Evolutionary conservation across 495 filamentous ascomycete species (phyloP), one percentile per base, ranked within the genome.

Genomic region (Trichoderma gamsii): DNA sequence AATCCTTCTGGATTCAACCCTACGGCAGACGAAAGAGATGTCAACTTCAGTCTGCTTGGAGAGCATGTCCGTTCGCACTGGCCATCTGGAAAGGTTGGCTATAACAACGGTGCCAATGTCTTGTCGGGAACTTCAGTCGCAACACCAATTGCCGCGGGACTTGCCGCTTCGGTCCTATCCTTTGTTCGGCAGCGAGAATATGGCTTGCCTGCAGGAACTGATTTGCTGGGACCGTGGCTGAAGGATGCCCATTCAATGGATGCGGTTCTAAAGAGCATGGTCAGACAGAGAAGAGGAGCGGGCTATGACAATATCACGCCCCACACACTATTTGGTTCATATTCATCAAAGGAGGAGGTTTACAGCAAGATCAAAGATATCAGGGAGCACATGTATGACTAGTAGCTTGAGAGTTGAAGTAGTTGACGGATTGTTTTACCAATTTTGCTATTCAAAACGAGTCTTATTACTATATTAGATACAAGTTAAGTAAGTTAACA

Each of bases 41-140:
- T 74, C 70, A 76, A 76, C 66, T 76, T 78, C 66, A 75, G 73
- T 71, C 69, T 75, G 52, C 73, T 76, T 68, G 76, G 76, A 67
- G 75, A 76, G 64, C 35, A 74, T 70, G 75, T 78, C 72, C 65
- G 59, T 68, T 75, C 75, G 65, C 69, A 72, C 67, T 76, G 74
- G 74, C 72, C 71, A 16, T 68, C 46, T 49, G 71, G 73, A 15
- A 75, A 52, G 52, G 69, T 71, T 35, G 73, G 71, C 35, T 65
- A 69, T 66, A 52, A 72, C 65, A 11, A 76, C 5, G 11, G 13
- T 72, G 71, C 73, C 13, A 74, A 74, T 68, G 63, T 72, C 67
- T 70, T 51, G 46, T 51, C 46, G 16, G 75, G 75, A 69, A 76
- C 73, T 61, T 76, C 75, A 25, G 72, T 76, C 61, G 75, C 75